Conservation (phyloP, 345 rosid genomes). For the Eucalyptus grandis region DNA sequence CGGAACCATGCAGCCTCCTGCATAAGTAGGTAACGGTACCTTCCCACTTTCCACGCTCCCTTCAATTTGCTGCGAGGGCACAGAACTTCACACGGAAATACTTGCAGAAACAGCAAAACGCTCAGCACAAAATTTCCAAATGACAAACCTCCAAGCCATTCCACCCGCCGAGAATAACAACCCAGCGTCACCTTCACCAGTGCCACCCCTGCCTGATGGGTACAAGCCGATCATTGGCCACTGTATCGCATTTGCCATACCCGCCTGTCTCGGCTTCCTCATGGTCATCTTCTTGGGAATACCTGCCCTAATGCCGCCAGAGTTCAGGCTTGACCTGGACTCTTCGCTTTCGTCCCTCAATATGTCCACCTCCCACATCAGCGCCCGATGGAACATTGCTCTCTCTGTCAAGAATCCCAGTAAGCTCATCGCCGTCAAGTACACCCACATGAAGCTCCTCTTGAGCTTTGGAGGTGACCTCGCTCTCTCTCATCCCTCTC, state of each 20-base stretch:
- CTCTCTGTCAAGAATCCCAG: background rate
- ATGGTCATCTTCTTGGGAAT: background rate
- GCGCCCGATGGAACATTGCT: background rate
- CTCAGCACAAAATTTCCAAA: background rate
- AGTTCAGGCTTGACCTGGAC: background rate
- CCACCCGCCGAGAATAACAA: background rate
- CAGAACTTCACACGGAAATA: background rate
- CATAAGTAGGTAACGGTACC: background rate
- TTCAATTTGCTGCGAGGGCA: background rate
- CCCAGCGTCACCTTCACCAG: background rate
- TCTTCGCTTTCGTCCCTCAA: background rate
- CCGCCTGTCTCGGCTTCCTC: rapidly evolving
- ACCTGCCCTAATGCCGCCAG: background rate
- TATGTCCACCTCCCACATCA: background rate
- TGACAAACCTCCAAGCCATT: background rate
- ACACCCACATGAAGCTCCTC: background rate
- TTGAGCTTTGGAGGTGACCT: background rate
- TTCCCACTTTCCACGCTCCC: no score
- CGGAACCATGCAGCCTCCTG: background rate
- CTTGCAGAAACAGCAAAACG: background rate
- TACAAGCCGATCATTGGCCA: background rate
- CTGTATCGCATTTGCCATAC: background rate
- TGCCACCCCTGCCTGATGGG: rapidly evolving
- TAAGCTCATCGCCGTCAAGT: background rate
- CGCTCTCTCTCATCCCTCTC: background rate